Base-by-base conservation (phyloP, 257 asterid species). In the Henckelia pumila region DNA sequence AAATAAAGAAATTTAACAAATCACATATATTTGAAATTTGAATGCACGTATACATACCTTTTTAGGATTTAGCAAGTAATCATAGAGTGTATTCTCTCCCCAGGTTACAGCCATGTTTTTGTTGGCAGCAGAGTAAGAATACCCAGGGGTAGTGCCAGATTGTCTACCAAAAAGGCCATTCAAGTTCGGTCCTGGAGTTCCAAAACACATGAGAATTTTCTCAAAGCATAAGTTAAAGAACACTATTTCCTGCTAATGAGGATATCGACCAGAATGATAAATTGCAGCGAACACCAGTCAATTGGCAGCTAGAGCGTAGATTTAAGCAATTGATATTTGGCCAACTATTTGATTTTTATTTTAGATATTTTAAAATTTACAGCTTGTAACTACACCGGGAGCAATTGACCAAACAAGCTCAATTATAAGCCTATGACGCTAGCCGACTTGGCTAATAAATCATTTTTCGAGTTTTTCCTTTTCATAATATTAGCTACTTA, bases 151-250 rank as follows among this genome's bases (percentile, higher is more conserved):
- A n/a, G 96, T 89, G 21, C 98, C 98, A 44, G 96, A 89, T 64
- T 87, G 98, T 74, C 96, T 85, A 59, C 96, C 98, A 60, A 92
- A 92, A 24, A 92, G 95, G 19, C 98, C 98, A 68, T 81, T 89
- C 96, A 92, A 80, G 70, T 92, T 92, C 47, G 98, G 98, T 20
- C 98, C 98, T 91, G 73, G 5, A 76, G 21, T 55, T 67, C n/a
- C 8, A 21, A 68, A 20, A 63, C 6, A 24, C 16, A 33, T 19
- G 2, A 64, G 33, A 29, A 61, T 1, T 13, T 44, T 32, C 62
- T 47, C 59, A 21, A 60, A 28, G 47, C 64, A 55, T 40, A 22
- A 7, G 25, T 5, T 62, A 53, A 30, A 70, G 19, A 71, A 13
- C 52, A 52, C 52, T 17, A 60, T 8, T 57, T 59, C 2, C 13